Conservation (phyloP, 2,329 filamentous ascomycete species). For the Sphaerulina musiva region DNA sequence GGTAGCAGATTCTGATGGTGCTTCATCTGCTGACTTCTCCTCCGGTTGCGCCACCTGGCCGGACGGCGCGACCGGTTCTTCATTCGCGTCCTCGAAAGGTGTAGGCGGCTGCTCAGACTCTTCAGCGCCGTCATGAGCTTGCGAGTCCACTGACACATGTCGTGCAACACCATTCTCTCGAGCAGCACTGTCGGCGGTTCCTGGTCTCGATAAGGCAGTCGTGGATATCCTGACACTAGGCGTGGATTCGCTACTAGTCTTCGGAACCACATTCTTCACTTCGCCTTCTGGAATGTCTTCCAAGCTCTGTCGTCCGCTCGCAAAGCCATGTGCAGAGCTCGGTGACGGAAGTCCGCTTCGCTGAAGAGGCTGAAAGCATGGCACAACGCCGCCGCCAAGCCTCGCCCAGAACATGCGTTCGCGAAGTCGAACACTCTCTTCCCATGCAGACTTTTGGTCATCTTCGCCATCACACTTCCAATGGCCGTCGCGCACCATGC, state of each 20-base stretch:
- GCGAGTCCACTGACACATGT: conserved; percentile 4
- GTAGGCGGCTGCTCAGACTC: conserved; percentile 11
- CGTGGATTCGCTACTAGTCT: not conserved
- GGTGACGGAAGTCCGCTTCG: conserved; percentile 13
- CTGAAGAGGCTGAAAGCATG: conserved; percentile 39
- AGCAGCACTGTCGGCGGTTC: conserved; percentile 4
- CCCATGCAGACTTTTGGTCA: conserved; percentile 83
- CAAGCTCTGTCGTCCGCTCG: conserved; percentile 17
- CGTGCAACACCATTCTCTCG: not conserved
- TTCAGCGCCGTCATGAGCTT: conserved; percentile 9
- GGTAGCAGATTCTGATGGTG: not conserved
- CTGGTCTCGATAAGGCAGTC: not conserved
- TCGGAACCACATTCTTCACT: not conserved
- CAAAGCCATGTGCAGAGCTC: conserved; percentile 9
- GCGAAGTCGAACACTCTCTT: conserved; percentile 80
- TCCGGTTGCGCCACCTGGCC: not conserved
- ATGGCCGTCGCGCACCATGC: conserved; percentile 87
- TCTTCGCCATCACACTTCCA: conserved; percentile 79
- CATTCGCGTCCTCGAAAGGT: conserved; percentile 21
- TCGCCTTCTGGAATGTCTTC: conserved; percentile 21
- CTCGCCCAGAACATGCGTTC: conserved; percentile 98
- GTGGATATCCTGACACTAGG: conserved; percentile 3
- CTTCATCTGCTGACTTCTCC: not conserved
- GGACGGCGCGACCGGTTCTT: conserved; percentile 10
- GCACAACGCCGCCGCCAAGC: conserved; percentile 84